These are phyloP conservation scores for Cladophialophora carrionii DNA, from an alignment of 2,329 filamentous ascomycete genomes.

Conservation along the genomic window DNA sequence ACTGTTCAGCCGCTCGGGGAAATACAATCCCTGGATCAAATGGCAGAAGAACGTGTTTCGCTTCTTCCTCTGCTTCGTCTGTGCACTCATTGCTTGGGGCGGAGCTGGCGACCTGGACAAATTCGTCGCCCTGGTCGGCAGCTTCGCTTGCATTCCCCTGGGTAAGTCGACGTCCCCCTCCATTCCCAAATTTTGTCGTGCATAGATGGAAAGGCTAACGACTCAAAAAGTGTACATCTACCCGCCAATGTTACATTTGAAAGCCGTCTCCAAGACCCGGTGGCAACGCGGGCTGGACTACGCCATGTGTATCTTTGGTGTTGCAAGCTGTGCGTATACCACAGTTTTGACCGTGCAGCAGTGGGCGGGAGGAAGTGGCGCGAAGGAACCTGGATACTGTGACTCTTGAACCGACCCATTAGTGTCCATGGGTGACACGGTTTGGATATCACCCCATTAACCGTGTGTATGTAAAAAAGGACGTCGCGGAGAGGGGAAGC, in stretches of 20 bases:
- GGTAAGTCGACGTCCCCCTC: background rate
- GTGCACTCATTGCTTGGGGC: constrained; percentile 84
- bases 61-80: constrained; percentile 87
- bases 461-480: no score
- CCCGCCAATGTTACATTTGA: constrained; percentile 91
- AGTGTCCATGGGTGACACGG: background rate
- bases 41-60: constrained; percentile 99
- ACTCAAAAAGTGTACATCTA: constrained; percentile 74
- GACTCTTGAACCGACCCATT: constrained; percentile 46
- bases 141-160: constrained; percentile 97
- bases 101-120: constrained; percentile 94
- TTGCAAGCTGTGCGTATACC: constrained; percentile 88
- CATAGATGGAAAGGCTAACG: background rate
- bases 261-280: constrained; percentile 70
- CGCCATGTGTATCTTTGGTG: constrained; percentile 75
- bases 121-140: constrained; percentile 93
- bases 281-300: constrained; percentile 74
- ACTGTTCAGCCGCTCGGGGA: constrained; percentile 89
- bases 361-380: constrained; percentile 69
- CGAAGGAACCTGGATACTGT: constrained; percentile 65
- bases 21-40: constrained; percentile 98
- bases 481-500: background rate
- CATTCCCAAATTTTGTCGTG: background rate
- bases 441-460: constrained; percentile 2
- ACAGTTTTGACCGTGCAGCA: constrained; percentile 82